Conservation (phyloP, 2,329 filamentous ascomycete species). For the Stemphylium lycopersici region DNA sequence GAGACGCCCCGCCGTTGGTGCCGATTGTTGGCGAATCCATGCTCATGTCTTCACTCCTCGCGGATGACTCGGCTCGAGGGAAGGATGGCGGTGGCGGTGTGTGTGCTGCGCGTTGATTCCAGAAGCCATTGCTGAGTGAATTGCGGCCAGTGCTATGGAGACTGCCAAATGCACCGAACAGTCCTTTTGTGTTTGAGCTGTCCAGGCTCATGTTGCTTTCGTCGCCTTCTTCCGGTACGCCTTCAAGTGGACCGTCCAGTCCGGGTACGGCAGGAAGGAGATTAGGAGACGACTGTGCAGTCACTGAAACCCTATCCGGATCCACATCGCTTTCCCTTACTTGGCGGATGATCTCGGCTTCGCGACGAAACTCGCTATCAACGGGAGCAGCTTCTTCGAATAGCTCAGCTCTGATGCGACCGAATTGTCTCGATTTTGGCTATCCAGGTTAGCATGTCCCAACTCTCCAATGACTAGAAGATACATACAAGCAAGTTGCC, state of each 20-base stretch:
- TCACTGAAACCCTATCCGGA: constrained; percentile 58
- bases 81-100: constrained; percentile 68
- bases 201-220: constrained; percentile 64
- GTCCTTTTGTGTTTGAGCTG: constrained; percentile 47
- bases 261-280: constrained; percentile 64
- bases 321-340: constrained; percentile 87
- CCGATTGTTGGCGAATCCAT: constrained; percentile 69
- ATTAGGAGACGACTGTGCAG: constrained; percentile 72
- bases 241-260: constrained; percentile 66
- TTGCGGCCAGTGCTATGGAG: constrained; percentile 76
- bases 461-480: background rate
- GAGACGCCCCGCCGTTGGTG: constrained; percentile 36
- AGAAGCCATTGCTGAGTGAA: constrained; percentile 74
- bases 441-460: constrained; percentile 48
- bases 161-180: constrained; percentile 72
- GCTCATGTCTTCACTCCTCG: constrained; percentile 69
- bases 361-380: constrained; percentile 85
- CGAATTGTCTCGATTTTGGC: constrained; percentile 97
- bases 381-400: constrained; percentile 86
- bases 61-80: constrained; percentile 60
- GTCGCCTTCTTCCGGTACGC: constrained; percentile 68
- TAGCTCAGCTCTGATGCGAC: constrained; percentile 86
- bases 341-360: constrained; percentile 94
- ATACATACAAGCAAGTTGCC: constrained; percentile 82
- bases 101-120: constrained; percentile 69